phyloP scores from a whole-genome alignment of 345 rosid species.

The Populus euphratica region DNA sequence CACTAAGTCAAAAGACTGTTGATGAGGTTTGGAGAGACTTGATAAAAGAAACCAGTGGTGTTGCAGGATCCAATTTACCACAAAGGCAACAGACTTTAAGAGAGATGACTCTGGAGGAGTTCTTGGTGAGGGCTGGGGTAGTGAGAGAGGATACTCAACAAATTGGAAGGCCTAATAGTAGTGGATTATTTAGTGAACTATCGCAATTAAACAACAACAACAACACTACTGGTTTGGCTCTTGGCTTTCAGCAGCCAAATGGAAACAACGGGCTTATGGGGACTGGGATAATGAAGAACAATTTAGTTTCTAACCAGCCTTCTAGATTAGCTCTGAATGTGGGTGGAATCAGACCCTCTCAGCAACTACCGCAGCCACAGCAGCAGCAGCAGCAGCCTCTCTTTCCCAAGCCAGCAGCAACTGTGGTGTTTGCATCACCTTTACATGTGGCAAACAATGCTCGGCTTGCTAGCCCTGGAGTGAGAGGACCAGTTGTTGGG shows the following conservation, averaged over 20 bases:
- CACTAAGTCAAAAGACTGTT: conserved; percentile 35
- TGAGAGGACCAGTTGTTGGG: conserved; percentile 33
- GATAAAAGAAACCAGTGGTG: conserved; percentile 15
- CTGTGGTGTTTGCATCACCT: conserved; percentile 52
- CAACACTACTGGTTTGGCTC: conserved; percentile 36
- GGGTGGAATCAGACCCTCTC: conserved; percentile 40
- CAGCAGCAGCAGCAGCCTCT: conserved; percentile 46
- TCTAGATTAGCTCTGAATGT: conserved; percentile 43
- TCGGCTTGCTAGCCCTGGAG: conserved; percentile 44
- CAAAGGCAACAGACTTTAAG: conserved; percentile 37
- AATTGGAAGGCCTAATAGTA: conserved; percentile 35
- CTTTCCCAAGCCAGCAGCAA: conserved; percentile 64
- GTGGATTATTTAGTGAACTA: conserved; percentile 43
- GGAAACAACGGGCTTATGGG: conserved; percentile 40
- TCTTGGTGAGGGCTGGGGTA: conserved; percentile 32
- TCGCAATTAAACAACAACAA: conserved; percentile 21
- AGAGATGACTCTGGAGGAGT: conserved; percentile 35
- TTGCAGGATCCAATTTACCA: conserved; percentile 36
- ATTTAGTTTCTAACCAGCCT: conserved; percentile 40
- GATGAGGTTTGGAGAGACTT: conserved; percentile 33
- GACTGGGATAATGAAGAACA: conserved; percentile 20
- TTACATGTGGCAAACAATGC: conserved; percentile 33
- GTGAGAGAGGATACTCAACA: conserved; percentile 27
- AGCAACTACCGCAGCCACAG: conserved; percentile 21
- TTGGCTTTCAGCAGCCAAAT: conserved; percentile 59